These are phyloP conservation scores for Saccharum spontaneum DNA, from an alignment of 176 grass and related monocot genomes.

Conservation along the genomic window DNA sequence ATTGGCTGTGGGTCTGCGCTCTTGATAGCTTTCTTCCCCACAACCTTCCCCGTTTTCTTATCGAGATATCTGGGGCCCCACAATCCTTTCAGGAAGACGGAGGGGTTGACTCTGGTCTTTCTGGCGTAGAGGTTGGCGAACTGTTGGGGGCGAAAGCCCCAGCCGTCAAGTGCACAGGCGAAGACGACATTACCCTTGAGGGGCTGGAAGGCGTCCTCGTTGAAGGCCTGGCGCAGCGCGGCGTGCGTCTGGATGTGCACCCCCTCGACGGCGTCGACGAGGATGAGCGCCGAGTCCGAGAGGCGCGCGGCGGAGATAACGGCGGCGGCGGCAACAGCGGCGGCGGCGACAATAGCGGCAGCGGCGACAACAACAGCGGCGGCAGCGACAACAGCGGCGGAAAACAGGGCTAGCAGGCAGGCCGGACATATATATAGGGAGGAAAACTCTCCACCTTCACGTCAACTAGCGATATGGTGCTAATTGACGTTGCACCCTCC, in stretches of 20 bases:
- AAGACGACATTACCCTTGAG: conserved; percentile 92
- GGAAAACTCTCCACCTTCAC: too few species aligned
- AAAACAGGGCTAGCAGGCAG: too few species aligned
- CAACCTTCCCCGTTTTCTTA: conserved; percentile 65
- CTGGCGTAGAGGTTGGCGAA: conserved; percentile 65
- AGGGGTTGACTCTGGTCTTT: conserved; percentile 41
- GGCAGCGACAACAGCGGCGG: too few species aligned
- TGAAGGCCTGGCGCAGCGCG: conserved; percentile 83
- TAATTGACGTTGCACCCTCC: too few species aligned
- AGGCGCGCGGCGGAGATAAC: conserved; percentile 70
- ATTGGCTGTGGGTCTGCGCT: conserved; percentile 65
- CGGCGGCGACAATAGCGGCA: too few species aligned
- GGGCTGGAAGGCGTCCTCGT: conserved; percentile 80
- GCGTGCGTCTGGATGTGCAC: conserved; percentile 90
- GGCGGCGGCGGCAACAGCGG: too few species aligned
- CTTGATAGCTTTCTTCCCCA: conserved; percentile 73
- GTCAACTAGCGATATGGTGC: too few species aligned
- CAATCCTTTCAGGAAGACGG: conserved; percentile 65
- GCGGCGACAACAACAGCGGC: too few species aligned
- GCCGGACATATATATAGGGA: too few species aligned
- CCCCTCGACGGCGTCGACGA: conserved; percentile 85
- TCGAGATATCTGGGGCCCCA: conserved; percentile 78
- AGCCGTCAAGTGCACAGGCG: conserved; percentile 80
- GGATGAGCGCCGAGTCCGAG: conserved; percentile 71
- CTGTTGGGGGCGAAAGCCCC: conserved; percentile 81